These are phyloP conservation scores for Exserohilum rostratum DNA, from an alignment of 2,329 filamentous ascomycete species.

Conservation along the genomic window DNA sequence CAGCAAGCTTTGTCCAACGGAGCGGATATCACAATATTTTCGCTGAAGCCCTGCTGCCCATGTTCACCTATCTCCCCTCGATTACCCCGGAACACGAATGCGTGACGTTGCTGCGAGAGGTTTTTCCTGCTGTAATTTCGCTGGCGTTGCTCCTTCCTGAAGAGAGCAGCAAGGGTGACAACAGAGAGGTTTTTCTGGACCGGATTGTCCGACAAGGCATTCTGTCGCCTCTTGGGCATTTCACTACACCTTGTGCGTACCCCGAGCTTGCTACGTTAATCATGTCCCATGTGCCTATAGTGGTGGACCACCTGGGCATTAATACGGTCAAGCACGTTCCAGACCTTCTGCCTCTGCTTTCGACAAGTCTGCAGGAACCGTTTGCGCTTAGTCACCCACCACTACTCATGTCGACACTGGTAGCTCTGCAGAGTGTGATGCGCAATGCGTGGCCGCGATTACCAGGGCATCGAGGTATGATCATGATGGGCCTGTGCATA, in stretches of 20 bases:
- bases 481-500: constrained; percentile 63
- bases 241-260: constrained; percentile 57
- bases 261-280: constrained; percentile 63
- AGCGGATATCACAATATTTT: constrained; percentile 69
- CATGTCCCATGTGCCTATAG: constrained; percentile 55
- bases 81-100: constrained; percentile 78
- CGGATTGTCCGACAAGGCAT: constrained; percentile 52
- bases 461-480: constrained; percentile 64
- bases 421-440: constrained; percentile 64
- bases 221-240: constrained; percentile 59
- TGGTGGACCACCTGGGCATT: constrained; percentile 66
- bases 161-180: constrained; percentile 14
- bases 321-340: constrained; percentile 71
- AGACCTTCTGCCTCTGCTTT: constrained; percentile 71
- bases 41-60: constrained; percentile 71
- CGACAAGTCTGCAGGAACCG: constrained; percentile 69
- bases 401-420: constrained; percentile 60
- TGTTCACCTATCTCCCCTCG: constrained; percentile 76
- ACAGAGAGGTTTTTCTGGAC: constrained; percentile 49
- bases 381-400: constrained; percentile 64
- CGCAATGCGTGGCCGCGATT: constrained; percentile 73
- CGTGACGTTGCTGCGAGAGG: constrained; percentile 64
- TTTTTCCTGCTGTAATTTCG: constrained; percentile 70
- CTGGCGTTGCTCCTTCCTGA: constrained; percentile 50
- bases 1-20: constrained; percentile 57